Evolutionary conservation across 805 yeast species (phyloP), one percentile per base, ranked within the genome.

Genomic region (Wickerhamiella bombiphila): DNA sequence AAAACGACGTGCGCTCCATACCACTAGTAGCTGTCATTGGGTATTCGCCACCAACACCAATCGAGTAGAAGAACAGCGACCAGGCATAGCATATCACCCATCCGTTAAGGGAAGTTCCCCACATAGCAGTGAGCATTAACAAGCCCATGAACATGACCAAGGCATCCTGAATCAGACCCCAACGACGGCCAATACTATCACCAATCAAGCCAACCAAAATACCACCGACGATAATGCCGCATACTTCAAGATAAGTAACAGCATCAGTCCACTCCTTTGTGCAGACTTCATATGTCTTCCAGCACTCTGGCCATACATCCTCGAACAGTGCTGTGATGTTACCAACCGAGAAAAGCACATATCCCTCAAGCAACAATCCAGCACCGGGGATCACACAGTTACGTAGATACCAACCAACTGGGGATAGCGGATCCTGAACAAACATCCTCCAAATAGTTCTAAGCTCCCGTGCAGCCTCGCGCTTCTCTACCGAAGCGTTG

Each of bases 31-130:
- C 73, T 35, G 75, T 69, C 44, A 73, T 67, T 6, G 81, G 80
- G 52, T 74, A 74, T 50, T 74, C 80, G 21, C 78, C 80, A 43
- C 80, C 80, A 42, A 74, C 72, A 47, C 77, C 76, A 29, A 58
- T 43, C 20, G 59, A 53, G 53, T 58, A 58, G 52, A 70, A 67
- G 39, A 74, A 75, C 35, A 73, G 63, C 8, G 60, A 54, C 60
- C 60, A 58, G 13, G 61, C 59, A 45, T 58, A 58, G 54, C 62
- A 58, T 37, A 71, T 69, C 44, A 75, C 74, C 65, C 77, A 62
- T 24, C 73, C 70, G 33, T 72, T 62, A 35, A 69, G 76, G 14
- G 72, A 46, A 1, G 43, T 50, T 29, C 80, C 80, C 58, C 72
- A 71, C 32, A 76, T 54, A 24, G 78, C 75, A 14, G 76, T 72